Base-by-base conservation (phyloP, 352 stramenopile genomes). In the Paralagenidium karlingii region DNA sequence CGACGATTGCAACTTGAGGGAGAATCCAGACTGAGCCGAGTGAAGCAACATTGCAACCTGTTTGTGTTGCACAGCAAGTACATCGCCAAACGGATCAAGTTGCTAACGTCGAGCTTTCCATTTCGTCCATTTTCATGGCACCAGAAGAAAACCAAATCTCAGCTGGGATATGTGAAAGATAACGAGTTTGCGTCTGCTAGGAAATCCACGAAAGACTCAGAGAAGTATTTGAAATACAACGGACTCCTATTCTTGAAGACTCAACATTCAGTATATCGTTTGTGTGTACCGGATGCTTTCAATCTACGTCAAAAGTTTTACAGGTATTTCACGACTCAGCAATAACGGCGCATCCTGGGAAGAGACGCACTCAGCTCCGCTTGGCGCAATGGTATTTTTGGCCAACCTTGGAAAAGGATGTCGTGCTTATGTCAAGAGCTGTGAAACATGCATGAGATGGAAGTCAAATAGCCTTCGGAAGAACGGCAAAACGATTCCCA, bases 401-500 rank as follows among this genome's bases (percentile, higher is more conserved):
- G 30, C 43, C 40, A 13, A 39, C 6, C 5, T 11, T 52, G 2
- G 37, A 47, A 9, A 24, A 29, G 13, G 45, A 47, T 15, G 32
- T 52, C 13, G 25, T 2, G 45, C 21, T 2, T 52, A 52, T 24
- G 45, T 52, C 5, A 5, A 2, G 3, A 47, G 30, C 13, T 55
- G 47, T 26, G 6, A 15, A 4, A 55, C 26, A 15, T 49, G 42
- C 24, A 24, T 20, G 2, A 5, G 34, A 3, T 51, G 19, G 21
- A 51, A 55, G 26, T 11, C 13, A 3, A 24, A 3, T 11, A 40
- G 16, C 20, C 4, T 24, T 2, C 34, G 32, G 19, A 55, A 55
- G 36, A 49, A 40, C 8, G 43, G 43, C 10, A 44, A 21, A 24
- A n/a, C 51, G n/a, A 47, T 51, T 16, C 49, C 29, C 8, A 20